Evolutionary conservation across 441 rosid genomes (phyloP).

Genomic region (Geranium incanum): DNA sequence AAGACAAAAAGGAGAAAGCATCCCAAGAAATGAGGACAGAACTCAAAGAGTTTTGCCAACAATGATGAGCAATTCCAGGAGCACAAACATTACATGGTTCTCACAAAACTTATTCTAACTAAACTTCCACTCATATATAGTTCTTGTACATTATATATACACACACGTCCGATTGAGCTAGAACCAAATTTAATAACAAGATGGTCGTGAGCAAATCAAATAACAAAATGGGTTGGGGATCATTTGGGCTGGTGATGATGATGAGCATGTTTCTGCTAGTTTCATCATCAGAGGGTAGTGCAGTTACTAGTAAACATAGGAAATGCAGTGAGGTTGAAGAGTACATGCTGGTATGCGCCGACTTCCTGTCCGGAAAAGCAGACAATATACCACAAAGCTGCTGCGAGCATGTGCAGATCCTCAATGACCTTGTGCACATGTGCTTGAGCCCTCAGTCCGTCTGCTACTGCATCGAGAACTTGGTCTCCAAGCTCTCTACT

Average conservation of each 20-base stretch:
- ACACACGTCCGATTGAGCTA: background rate
- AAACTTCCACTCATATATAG: background rate
- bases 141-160: too few relatives aligned
- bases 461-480: slow-evolving; percentile 43
- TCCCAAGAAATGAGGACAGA: too few relatives aligned
- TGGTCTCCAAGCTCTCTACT: slow-evolving; percentile 28
- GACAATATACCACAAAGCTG: background rate
- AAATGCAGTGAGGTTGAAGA: background rate
- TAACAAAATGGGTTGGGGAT: too few relatives aligned
- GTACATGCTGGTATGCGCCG: background rate
- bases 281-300: too few relatives aligned
- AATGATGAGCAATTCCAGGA: background rate
- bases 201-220: too few relatives aligned
- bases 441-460: slow-evolving; percentile 12
- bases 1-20: too few relatives aligned
- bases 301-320: too few relatives aligned
- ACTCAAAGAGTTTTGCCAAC: background rate
- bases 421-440: slow-evolving; percentile 15
- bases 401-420: slow-evolving; percentile 17
- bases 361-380: background rate
- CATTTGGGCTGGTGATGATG: background rate
- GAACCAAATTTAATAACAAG: background rate
- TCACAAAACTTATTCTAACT: background rate
- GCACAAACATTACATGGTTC: background rate
- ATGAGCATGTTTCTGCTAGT: background rate